Conservation (phyloP, 2,329 filamentous ascomycete genomes). For the Ploettnerulaceae sp. region DNA sequence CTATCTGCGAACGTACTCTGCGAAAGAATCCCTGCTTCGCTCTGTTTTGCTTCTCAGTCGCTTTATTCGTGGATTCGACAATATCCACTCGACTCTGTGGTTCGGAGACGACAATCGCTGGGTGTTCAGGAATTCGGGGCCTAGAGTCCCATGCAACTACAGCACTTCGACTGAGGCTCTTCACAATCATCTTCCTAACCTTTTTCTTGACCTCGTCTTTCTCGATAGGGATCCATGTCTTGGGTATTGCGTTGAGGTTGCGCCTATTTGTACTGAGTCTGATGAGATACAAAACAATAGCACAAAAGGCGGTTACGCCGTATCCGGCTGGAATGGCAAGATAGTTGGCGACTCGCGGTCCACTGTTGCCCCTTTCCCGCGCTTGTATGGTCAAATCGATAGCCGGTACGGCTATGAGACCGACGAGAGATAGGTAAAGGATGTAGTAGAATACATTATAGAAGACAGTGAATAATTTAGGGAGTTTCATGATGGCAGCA, state of each 20-base stretch:
- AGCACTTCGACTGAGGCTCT: constrained; percentile 70
- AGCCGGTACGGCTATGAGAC: constrained; percentile 74
- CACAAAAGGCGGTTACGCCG: constrained; percentile 63
- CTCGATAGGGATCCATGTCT: constrained; percentile 79
- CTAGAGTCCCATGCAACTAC: constrained; percentile 73
- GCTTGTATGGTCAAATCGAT: constrained; percentile 78
- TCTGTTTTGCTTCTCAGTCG: constrained; percentile 10
- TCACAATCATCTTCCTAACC: constrained; percentile 71
- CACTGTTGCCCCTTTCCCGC: constrained; percentile 24
- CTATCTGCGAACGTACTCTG: constrained; percentile 10
- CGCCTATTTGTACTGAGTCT: constrained; percentile 84
- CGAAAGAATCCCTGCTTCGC: constrained; percentile 9
- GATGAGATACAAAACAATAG: constrained; percentile 72
- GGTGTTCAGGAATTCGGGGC: constrained; percentile 51
- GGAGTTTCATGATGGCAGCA: constrained; percentile 24
- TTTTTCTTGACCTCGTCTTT: constrained; percentile 73
- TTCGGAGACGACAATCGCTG: constrained; percentile 28
- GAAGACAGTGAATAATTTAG: constrained; percentile 64
- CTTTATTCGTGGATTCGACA: constrained; percentile 17
- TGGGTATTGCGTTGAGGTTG: constrained; percentile 77
- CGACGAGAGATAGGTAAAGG: constrained; percentile 67
- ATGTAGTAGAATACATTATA: constrained; percentile 75
- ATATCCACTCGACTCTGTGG: constrained; percentile 30
- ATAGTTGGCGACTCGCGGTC: constrained; percentile 70
- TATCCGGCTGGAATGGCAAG: constrained; percentile 77